Conservation (phyloP, 2,329 filamentous ascomycete species). For the Hortaea werneckii region DNA sequence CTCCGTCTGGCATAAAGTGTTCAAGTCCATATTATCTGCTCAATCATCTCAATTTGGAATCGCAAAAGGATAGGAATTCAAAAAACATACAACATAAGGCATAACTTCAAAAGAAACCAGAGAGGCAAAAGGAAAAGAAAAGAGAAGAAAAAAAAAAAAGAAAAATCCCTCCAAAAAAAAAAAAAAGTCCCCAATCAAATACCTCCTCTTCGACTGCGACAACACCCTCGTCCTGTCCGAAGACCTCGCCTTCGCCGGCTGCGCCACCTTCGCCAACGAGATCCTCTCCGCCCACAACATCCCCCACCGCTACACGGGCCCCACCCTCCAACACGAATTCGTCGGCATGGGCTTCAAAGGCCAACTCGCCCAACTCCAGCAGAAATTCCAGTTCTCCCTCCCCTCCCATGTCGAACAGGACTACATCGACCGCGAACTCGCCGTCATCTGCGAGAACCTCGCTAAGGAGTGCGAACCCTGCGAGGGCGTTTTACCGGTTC, state of each 20-base stretch:
- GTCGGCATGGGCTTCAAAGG: slow-evolving; percentile 91
- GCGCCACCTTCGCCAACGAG: slow-evolving; percentile 78
- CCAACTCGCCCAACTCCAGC: slow-evolving; percentile 70
- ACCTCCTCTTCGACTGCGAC: slow-evolving; percentile 52
- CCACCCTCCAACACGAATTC: slow-evolving; percentile 71
- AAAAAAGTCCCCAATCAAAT: slow-evolving; percentile 20
- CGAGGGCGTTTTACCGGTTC: slow-evolving; percentile 50
- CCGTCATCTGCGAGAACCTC: slow-evolving; percentile 73
- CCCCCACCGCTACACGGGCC: slow-evolving; percentile 62
- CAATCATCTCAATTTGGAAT: no score
- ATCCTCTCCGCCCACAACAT: slow-evolving; percentile 61
- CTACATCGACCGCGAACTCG: slow-evolving; percentile 70
- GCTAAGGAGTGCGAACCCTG: slow-evolving; percentile 25
- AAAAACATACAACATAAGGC: no score
- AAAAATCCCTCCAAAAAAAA: neutral
- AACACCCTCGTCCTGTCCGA: slow-evolving; percentile 92
- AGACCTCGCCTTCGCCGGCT: slow-evolving; percentile 82
- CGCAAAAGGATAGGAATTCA: no score
- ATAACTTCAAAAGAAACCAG: no score
- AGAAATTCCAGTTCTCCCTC: slow-evolving; percentile 66
- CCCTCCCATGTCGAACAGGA: slow-evolving; percentile 55
- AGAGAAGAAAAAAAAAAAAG: no score
- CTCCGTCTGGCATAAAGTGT: no score
- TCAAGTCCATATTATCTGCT: no score
- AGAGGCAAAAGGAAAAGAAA: no score